Percentiles rank a stretch among this genome's conserved stretches.
Evolutionary conservation across 139 green algal genomes (phyloP).

Genomic region (Picochlorum sp.): DNA sequence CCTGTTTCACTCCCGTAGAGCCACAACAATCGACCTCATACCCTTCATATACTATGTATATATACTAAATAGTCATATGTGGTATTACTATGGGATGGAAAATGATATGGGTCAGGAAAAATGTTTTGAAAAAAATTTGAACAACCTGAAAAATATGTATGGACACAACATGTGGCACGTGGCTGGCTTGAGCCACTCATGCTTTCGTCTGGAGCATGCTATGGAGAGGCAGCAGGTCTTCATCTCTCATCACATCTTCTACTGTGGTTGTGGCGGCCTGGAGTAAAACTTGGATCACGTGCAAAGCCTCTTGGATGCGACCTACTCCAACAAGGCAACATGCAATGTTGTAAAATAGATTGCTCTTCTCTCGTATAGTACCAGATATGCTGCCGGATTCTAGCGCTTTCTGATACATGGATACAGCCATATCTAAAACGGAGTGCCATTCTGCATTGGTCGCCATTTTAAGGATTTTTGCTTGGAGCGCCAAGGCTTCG

Average conservation of each 20-base stretch:
- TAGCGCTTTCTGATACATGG: conserved; percentile 36
- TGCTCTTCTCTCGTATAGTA: conserved; percentile 26
- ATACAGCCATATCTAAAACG: conserved; percentile 13
- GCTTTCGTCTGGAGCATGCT: too few relatives aligned
- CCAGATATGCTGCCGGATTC: conserved; percentile 25
- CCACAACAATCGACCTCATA: conserved; percentile 45
- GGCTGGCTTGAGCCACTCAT: too few relatives aligned
- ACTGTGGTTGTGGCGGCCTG: too few relatives aligned
- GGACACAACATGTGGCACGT: too few relatives aligned
- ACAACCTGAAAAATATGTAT: too few relatives aligned
- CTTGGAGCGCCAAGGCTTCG: conserved; percentile 23
- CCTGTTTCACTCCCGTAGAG: conserved; percentile 84
- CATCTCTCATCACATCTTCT: too few relatives aligned
- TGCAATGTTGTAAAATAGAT: conserved; percentile 50
- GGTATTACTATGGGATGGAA: too few relatives aligned
- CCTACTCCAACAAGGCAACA: conserved; percentile 24
- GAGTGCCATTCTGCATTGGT: neutral
- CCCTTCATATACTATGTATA: neutral
- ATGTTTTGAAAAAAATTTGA: too few relatives aligned
- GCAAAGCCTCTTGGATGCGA: too few relatives aligned
- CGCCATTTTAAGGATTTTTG: conserved; percentile 1
- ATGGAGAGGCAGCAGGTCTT: too few relatives aligned
- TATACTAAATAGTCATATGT: neutral
- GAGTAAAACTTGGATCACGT: too few relatives aligned
- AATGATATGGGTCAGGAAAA: too few relatives aligned